Evolutionary conservation across 768 basidiomycete genomes (phyloP), one percentile per base, ranked within the genome.

Genomic region (Boletus reticuloceps): DNA sequence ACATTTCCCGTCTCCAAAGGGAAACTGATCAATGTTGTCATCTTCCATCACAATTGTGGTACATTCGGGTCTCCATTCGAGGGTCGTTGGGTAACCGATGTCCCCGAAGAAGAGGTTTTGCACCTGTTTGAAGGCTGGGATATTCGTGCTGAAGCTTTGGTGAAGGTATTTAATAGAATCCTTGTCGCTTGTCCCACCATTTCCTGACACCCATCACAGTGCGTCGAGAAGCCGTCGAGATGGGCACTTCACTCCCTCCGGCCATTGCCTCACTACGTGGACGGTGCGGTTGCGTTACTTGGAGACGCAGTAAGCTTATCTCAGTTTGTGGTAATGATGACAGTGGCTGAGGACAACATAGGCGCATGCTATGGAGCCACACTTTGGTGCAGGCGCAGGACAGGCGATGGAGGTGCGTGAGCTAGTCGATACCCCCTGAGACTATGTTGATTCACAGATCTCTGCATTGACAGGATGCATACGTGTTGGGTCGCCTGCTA

Each of bases 311-410:
- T 78, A 55, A 69, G 61, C 19, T 53, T 20, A 16, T 41, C 34
- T 29, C 27, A 20, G 20, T 20, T 20, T 29, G 27, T 29, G 39
- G 14, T 25, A 4, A 27, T n/a, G n/a, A 14, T 12, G 36, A 14
- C 12, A 11, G 25, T 14, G 14, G 27, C 27, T 29, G 51, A 62
- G 34, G 42, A n/a, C 39, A 14, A 13, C 12, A 17, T 43, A 68
- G 79, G 79, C 78, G 0, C 79, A 81, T 63, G 78, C 74, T 0
- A 78, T 79, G 72, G 67, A 73, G 5, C 78, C 79, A 0, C 72
- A 79, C 58, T 71, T 77, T 61, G 79, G 76, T 1, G 73, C 77
- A 0, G 80, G 80, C 3, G 81, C 78, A 4, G 77, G 79, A 5
- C 79, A 79, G 51, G 79, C 79, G 1, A 74, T 81, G 17, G 81